Percentiles rank a stretch among this genome's conserved stretches.
Evolutionary conservation across 495 filamentous ascomycete species (phyloP).

Genomic region (Aspergillus sparsus): DNA sequence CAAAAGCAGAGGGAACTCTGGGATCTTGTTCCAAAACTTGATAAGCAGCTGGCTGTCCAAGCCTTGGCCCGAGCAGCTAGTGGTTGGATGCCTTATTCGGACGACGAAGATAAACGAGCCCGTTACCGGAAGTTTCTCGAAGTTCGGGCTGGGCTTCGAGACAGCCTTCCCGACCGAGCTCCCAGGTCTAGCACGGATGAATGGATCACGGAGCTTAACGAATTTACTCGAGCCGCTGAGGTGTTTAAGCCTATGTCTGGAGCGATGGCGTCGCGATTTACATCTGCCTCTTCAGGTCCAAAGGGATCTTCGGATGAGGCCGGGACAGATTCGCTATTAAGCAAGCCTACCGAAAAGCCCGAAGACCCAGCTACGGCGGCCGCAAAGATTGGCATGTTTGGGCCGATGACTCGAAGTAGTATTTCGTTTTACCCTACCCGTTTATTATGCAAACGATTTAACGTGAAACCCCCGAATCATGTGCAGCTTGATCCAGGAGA

Average conservation of each 20-base stretch:
- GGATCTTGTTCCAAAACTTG: constrained; percentile 70
- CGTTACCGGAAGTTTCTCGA: constrained; percentile 84
- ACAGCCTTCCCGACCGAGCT: constrained; percentile 59
- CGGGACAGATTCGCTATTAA: constrained; percentile 50
- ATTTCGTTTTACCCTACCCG: constrained; percentile 78
- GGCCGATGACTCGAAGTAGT: constrained; percentile 73
- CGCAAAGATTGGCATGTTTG: constrained; percentile 92
- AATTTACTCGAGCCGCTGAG: constrained; percentile 84
- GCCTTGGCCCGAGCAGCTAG: constrained; percentile 72
- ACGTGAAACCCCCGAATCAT: constrained; percentile 73
- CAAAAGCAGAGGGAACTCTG: constrained; percentile 61
- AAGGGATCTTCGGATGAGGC: constrained; percentile 46
- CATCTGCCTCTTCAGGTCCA: constrained; percentile 60
- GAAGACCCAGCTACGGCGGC: constrained; percentile 83
- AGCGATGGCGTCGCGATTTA: constrained; percentile 91
- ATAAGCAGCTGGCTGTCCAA: constrained; percentile 69
- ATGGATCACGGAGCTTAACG: constrained; percentile 76
- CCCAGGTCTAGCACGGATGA: constrained; percentile 64
- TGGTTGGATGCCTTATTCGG: constrained; percentile 82
- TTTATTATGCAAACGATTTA: constrained; percentile 90
- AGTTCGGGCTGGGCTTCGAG: constrained; percentile 65
- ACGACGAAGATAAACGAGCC: constrained; percentile 72
- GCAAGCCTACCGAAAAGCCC: constrained; percentile 59
- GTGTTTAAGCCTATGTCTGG: constrained; percentile 93
- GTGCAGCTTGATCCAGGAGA: constrained; percentile 61